A percentile compares a stretch with the other conserved stretches of the same genome.
Conservation (phyloP, 2,329 filamentous ascomycete genomes). For the Pseudomassariella vexata region DNA sequence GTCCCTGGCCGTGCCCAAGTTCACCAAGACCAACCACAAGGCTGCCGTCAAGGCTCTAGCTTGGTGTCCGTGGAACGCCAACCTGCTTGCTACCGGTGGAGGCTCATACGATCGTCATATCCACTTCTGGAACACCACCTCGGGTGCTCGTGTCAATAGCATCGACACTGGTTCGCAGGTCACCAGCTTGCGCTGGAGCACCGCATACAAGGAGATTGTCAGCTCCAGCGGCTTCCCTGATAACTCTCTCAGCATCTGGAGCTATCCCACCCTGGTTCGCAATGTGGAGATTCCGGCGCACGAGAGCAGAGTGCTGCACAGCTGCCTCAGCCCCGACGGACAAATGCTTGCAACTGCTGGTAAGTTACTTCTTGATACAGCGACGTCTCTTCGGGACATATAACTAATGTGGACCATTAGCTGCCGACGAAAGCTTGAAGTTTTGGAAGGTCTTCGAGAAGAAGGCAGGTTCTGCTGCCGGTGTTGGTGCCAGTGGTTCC, state of each 20-base stretch:
- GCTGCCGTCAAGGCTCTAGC: conserved; percentile 96
- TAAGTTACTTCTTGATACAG: conserved; percentile 31
- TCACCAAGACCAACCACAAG: conserved; percentile 99
- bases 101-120: conserved; percentile 97
- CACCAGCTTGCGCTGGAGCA: conserved; percentile 93
- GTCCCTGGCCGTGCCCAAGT: conserved; percentile 88
- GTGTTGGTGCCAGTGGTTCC: conserved; percentile 58
- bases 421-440: conserved; percentile 94
- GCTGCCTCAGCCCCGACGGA: conserved; percentile 91
- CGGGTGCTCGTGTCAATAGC: conserved; percentile 95
- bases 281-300: conserved; percentile 97
- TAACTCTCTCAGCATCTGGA: conserved; percentile 98
- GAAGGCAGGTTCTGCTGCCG: conserved; percentile 72
- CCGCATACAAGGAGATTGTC: conserved; percentile 95
- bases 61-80: conserved; percentile 99
- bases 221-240: conserved; percentile 98
- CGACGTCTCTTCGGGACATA: not conserved
- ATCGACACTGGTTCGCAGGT: conserved; percentile 98
- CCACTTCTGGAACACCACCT: conserved; percentile 99
- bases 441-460: conserved; percentile 99
- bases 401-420: conserved; percentile 33
- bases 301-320: conserved; percentile 94
- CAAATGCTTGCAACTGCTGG: conserved; percentile 95
- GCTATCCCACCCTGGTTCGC: conserved; percentile 93
- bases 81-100: conserved; percentile 91